phyloP scores from a whole-genome alignment of 441 rosid genomes.

The Omphalea diandra region DNA sequence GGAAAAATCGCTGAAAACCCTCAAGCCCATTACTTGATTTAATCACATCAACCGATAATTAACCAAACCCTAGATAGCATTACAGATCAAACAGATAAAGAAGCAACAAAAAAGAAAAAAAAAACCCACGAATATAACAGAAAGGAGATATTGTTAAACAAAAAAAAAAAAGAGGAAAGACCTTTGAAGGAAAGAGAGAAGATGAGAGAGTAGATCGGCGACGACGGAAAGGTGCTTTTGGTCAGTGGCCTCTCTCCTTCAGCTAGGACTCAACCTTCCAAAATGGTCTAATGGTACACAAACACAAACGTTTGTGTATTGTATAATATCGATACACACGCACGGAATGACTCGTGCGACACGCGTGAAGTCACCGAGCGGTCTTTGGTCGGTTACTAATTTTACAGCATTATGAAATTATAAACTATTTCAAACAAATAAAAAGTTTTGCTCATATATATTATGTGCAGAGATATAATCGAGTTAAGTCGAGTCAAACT shows the following conservation, averaged over 20 bases:
- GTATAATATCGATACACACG: background rate
- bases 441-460: no score
- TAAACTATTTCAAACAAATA: no score
- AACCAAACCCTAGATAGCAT: background rate
- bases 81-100: background rate
- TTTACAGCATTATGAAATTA: no score
- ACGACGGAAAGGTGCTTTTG: background rate
- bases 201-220: background rate
- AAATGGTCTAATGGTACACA: background rate
- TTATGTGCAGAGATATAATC: no score
- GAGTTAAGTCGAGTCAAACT: no score
- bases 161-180: background rate
- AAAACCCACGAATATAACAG: background rate
- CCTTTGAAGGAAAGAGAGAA: background rate
- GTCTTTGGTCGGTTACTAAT: background rate
- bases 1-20: background rate
- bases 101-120: no score
- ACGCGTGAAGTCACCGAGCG: background rate
- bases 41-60: background rate
- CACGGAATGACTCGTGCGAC: background rate
- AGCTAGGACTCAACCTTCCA: slow-evolving; percentile 7
- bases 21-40: background rate
- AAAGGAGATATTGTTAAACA: background rate
- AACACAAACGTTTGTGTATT: no score
- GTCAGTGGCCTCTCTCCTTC: no score